phyloP scores from a whole-genome alignment of 73 alveolate species.

The Paramecium biaurelia region DNA sequence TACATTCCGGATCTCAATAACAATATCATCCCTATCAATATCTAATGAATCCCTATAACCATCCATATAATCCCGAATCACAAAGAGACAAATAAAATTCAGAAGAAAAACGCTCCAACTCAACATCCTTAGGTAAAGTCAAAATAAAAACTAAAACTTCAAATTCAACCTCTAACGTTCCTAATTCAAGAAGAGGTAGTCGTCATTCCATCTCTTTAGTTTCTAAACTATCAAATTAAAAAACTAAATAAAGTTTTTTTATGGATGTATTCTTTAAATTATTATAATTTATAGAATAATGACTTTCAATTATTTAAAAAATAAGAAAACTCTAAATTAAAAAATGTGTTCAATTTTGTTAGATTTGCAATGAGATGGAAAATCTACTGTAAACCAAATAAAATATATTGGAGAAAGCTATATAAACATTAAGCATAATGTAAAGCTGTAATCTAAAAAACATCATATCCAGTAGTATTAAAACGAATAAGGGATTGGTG shows the following conservation, averaged over 20 bases:
- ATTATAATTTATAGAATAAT: background rate
- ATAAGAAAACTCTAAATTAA: background rate
- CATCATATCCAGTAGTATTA: background rate
- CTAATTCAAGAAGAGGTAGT: background rate
- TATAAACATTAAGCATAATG: background rate
- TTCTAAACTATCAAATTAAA: background rate
- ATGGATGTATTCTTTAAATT: background rate
- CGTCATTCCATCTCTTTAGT: background rate
- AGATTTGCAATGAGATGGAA: slow-evolving; percentile 37
- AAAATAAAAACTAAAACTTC: background rate
- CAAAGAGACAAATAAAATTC: background rate
- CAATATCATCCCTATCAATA: background rate
- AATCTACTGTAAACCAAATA: slow-evolving; percentile 7
- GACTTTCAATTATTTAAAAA: background rate
- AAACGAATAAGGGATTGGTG: slow-evolving; percentile 15
- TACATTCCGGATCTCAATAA: background rate
- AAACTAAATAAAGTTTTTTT: background rate
- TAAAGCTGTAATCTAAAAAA: background rate
- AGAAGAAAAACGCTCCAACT: slow-evolving; percentile 65
- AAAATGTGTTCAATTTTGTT: background rate
- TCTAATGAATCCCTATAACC: slow-evolving; percentile 47
- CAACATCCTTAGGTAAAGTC: background rate
- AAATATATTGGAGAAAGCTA: slow-evolving; percentile 1
- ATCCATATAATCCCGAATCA: slow-evolving; percentile 84
- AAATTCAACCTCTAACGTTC: background rate